These are phyloP conservation scores for Alternaria brassicae DNA, from an alignment of 2,329 filamentous ascomycete species.

Conservation along the genomic window DNA sequence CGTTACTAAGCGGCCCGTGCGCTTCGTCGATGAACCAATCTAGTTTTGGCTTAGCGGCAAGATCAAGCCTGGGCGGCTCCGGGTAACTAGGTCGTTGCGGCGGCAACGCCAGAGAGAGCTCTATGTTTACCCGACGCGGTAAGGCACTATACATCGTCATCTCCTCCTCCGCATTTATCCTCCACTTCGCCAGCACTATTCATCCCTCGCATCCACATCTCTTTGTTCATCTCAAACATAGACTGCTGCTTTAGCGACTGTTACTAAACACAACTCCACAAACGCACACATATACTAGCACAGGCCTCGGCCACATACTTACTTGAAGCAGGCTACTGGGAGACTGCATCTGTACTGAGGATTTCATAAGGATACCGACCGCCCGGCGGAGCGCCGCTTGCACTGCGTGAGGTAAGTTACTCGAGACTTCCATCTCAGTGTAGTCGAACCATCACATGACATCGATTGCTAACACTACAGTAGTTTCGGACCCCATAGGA, in stretches of 20 bases:
- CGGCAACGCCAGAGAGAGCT: constrained; percentile 9
- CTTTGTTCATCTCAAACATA: constrained; percentile 30
- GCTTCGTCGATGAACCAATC: background rate
- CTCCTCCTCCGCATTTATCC: constrained; percentile 33
- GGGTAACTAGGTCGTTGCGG: constrained; percentile 4
- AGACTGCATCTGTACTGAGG: constrained; percentile 54
- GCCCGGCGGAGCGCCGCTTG: constrained; percentile 82
- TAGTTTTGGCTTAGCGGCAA: background rate
- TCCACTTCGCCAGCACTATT: constrained; percentile 26
- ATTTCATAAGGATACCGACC: constrained; percentile 56
- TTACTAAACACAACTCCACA: constrained; percentile 13
- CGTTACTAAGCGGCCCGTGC: constrained; percentile 19
- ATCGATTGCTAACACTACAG: constrained; percentile 30
- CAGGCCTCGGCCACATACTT: constrained; percentile 47
- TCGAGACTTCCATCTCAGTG: constrained; percentile 1
- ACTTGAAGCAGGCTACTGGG: constrained; percentile 48
- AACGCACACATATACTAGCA: constrained; percentile 23
- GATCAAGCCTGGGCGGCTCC: background rate
- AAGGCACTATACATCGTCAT: constrained; percentile 36
- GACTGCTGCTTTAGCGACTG: constrained; percentile 17
- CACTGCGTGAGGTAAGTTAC: constrained; percentile 77
- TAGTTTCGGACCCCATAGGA: constrained; percentile 53
- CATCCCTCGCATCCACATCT: constrained; percentile 32
- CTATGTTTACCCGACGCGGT: constrained; percentile 36
- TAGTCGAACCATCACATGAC: background rate